Evolutionary conservation across 306 rosid genomes (phyloP), one percentile per base, ranked within the genome.

Genomic region (Ormosia emarginata): DNA sequence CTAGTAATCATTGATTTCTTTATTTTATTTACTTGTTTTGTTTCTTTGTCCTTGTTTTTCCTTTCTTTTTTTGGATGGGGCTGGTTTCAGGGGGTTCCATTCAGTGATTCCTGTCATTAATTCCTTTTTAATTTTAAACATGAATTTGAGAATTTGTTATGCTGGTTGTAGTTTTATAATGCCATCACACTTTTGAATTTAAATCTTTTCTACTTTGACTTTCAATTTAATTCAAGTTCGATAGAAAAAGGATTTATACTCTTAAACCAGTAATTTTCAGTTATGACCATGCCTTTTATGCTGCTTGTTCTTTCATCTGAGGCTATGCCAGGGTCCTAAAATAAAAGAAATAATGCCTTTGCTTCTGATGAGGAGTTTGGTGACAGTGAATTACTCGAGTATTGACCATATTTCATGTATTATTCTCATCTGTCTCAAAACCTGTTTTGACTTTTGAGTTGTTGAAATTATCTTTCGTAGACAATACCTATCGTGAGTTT

Each of bases 61-160:
- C 69, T 81, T 80, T 53, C 11, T 80, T 49, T 63, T 56, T 66
- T 32, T 41, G 50, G 14, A 37, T 53, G 74, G 79, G 62, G 46
- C 67, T 66, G 72, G n/a, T 70, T 81, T 66, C 64, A 77, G 82
- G 86, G 81, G 49, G 13, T 79, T 82, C 72, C 82, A 86, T 86
- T 77, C 59, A 71, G 87, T 75, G 81, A 59, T 84, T 81, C 50
- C 68, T 79, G 71, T 64, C 80, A 77, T 81, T 78, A 47, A 77
- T 82, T 84, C 82, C 78, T 71, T 80, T 76, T 80, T 36, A 59
- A 59, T 80, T 77, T 86, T 33, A 77, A 79, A 78, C 85, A 81
- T 81, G 87, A 87, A 85, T 80, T 86, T 90, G 58, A 85, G 90
- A 87, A 77, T 82, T 88, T 79, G 70, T 77, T 84, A 70, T 88